Percentiles rank a stretch among this genome's conserved stretches.
phyloP scores from a whole-genome alignment of 2,329 filamentous ascomycete species.

The Aspergillus flavus region DNA sequence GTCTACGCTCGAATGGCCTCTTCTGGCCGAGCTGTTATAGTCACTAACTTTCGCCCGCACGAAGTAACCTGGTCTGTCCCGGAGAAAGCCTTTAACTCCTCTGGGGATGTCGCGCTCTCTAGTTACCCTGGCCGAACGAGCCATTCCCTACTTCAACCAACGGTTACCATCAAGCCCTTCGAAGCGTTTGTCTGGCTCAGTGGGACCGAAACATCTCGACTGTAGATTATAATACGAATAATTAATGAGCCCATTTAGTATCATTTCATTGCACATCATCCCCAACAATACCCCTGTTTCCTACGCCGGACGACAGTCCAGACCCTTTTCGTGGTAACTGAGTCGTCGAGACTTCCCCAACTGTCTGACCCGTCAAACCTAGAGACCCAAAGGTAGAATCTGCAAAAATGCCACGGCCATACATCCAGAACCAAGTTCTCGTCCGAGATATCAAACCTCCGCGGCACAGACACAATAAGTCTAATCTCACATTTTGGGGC shows the following conservation, averaged over 20 bases:
- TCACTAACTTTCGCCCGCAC: slow-evolving; percentile 6
- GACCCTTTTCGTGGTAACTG: background rate
- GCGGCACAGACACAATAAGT: background rate
- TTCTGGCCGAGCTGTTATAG: slow-evolving; percentile 1
- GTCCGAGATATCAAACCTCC: background rate
- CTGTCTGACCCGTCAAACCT: background rate
- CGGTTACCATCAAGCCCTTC: background rate
- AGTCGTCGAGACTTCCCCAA: background rate
- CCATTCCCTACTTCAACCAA: background rate
- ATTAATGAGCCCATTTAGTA: background rate
- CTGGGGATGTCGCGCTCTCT: background rate
- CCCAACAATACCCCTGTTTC: background rate
- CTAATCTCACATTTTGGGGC: background rate
- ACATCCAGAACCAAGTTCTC: background rate
- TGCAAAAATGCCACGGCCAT: background rate
- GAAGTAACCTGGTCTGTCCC: slow-evolving; percentile 3
- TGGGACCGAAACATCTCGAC: background rate
- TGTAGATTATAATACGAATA: background rate
- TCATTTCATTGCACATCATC: background rate
- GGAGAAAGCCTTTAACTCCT: background rate
- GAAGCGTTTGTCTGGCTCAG: slow-evolving; percentile 8
- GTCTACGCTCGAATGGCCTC: background rate
- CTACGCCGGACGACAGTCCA: background rate
- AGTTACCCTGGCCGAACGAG: background rate
- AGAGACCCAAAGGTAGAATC: background rate